phyloP scores from a whole-genome alignment of 2,329 filamentous ascomycete species.

The Helotiales sp. region DNA sequence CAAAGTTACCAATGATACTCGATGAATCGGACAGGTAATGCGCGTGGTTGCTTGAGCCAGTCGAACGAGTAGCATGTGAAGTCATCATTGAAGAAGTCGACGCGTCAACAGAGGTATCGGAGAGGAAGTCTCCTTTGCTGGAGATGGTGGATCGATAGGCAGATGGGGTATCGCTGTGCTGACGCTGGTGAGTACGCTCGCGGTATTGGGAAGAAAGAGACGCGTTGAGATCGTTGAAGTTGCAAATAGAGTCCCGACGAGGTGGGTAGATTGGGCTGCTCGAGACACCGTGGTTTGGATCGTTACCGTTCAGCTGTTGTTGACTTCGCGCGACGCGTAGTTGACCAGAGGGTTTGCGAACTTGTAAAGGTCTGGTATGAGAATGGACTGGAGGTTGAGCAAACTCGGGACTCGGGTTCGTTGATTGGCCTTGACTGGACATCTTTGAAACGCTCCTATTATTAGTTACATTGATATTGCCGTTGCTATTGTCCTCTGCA shows the following conservation, averaged over 20 bases:
- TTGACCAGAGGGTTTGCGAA: conserved; percentile 30
- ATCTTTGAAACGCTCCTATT: conserved; percentile 7
- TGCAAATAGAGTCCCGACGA: conserved; percentile 23
- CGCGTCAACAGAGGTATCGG: conserved; percentile 12
- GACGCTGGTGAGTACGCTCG: conserved; percentile 14
- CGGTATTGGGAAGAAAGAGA: background rate
- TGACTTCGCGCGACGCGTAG: conserved; percentile 16
- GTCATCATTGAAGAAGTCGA: background rate
- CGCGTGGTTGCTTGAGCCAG: conserved; percentile 20
- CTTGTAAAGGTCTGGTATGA: conserved; percentile 29
- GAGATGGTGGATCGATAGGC: conserved; percentile 15
- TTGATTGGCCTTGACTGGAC: background rate
- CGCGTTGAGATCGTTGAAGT: background rate
- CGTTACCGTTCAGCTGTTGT: conserved; percentile 15
- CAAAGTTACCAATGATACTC: conserved; percentile 38
- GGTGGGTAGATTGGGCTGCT: conserved; percentile 21
- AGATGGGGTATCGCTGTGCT: conserved; percentile 18
- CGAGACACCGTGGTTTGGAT: conserved; percentile 6
- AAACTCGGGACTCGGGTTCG: background rate
- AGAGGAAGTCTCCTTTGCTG: conserved; percentile 1
- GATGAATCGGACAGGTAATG: conserved; percentile 24
- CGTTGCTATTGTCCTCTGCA: conserved; percentile 8
- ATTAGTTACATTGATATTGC: background rate
- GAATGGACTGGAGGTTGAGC: background rate
- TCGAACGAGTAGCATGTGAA: conserved; percentile 15